Percentiles rank a stretch among this genome's conserved stretches.
Conservation (phyloP, 1,284 basidiomycete species). For the Sporisorium scitamineum region DNA sequence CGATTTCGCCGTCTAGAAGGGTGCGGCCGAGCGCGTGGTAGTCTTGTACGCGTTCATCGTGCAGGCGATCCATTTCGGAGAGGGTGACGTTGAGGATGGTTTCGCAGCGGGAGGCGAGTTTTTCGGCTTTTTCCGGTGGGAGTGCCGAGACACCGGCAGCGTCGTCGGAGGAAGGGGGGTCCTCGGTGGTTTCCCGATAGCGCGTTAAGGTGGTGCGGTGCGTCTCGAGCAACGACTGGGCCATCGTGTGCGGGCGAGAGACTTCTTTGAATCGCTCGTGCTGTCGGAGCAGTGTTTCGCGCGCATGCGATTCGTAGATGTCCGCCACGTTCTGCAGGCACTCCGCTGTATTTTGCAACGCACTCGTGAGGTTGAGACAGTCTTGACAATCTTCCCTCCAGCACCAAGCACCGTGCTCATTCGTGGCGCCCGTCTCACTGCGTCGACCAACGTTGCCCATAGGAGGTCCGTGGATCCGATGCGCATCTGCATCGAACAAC, state of each 20-base stretch:
- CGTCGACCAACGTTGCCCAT: constrained; percentile 72
- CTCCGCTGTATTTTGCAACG: constrained; percentile 81
- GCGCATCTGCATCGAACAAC: constrained; percentile 78
- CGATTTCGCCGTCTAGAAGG: constrained; percentile 56
- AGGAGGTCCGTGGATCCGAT: constrained; percentile 69
- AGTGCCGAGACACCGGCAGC: not conserved
- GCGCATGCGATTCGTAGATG: constrained; percentile 81
- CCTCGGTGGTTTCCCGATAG: constrained; percentile 70
- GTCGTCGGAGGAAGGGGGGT: constrained; percentile 13
- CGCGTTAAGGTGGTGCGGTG: constrained; percentile 72
- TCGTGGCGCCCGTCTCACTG: constrained; percentile 72
- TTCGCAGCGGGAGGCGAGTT: constrained; percentile 80
- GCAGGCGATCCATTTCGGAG: constrained; percentile 80
- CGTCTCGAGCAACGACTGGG: constrained; percentile 78
- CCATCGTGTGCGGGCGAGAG: constrained; percentile 79
- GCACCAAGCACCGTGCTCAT: constrained; percentile 83
- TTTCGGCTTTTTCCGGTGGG: constrained; percentile 58
- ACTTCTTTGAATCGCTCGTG: constrained; percentile 82
- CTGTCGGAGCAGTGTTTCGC: constrained; percentile 77
- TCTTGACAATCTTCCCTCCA: constrained; percentile 83
- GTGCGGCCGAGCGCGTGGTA: constrained; percentile 44
- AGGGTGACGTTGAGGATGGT: constrained; percentile 87
- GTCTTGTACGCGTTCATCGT: constrained; percentile 58
- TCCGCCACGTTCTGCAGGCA: constrained; percentile 80
- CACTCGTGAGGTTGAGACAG: constrained; percentile 81